Evolutionary conservation across 2,329 filamentous ascomycete species (phyloP).

Genomic region (Pseudogymnoascus sp.): DNA sequence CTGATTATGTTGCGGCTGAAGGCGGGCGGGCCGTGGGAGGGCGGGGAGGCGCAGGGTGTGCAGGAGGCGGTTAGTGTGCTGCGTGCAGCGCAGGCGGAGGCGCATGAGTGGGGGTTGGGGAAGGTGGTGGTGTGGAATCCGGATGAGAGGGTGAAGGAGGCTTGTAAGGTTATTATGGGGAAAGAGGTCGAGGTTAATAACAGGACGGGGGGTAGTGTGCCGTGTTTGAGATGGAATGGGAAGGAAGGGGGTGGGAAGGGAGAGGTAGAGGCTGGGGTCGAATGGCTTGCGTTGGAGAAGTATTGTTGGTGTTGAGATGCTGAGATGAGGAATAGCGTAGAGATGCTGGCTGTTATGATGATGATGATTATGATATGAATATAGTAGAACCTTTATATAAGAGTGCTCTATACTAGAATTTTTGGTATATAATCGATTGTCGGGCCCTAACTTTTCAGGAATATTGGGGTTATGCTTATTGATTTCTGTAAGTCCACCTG

Average conservation of each 20-base stretch:
- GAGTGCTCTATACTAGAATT: not conserved
- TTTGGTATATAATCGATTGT: no score
- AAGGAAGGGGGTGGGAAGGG: not conserved
- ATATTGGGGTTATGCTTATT: not conserved
- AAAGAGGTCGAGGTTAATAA: not conserved
- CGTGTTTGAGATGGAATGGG: not conserved
- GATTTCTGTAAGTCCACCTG: not conserved
- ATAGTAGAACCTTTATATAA: not conserved
- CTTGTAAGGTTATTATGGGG: slow-evolving; percentile 19
- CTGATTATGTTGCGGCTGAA: not conserved
- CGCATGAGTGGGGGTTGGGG: slow-evolving; percentile 24
- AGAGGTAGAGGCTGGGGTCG: not conserved
- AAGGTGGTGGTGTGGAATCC: slow-evolving; percentile 33
- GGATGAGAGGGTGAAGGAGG: slow-evolving; percentile 23
- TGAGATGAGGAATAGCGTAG: not conserved
- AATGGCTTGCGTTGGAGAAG: not conserved
- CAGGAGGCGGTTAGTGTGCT: slow-evolving; percentile 25
- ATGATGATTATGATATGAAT: not conserved
- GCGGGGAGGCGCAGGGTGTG: slow-evolving; percentile 12
- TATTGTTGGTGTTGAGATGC: not conserved
- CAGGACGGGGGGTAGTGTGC: not conserved
- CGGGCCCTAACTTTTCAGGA: not conserved
- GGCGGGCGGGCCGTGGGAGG: not conserved
- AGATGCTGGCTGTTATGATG: not conserved
- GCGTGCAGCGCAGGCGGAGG: slow-evolving; percentile 29